Percentiles rank a stretch among this genome's conserved stretches.
Evolutionary conservation across 2,329 filamentous ascomycete species (phyloP).

Genomic region (Cladosporium halotolerans): DNA sequence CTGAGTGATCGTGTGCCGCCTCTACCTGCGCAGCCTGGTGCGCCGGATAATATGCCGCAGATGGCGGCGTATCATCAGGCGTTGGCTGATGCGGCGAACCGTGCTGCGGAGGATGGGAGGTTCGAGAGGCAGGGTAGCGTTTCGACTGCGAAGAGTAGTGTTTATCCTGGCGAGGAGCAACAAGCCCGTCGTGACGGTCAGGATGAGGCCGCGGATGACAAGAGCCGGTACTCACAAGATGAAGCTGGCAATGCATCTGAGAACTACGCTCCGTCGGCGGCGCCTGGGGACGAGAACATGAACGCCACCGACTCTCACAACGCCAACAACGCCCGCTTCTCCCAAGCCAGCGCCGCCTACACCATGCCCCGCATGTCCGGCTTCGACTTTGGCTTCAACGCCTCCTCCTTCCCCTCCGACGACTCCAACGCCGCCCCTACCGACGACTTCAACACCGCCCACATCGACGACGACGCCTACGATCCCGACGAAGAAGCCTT

Average conservation of each 20-base stretch:
- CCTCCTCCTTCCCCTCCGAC: conserved; percentile 21
- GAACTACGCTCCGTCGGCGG: background rate
- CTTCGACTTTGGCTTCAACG: conserved; percentile 37
- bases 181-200: conserved; percentile 3
- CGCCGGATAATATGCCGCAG: conserved; percentile 45
- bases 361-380: conserved; percentile 23
- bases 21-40: conserved; percentile 41
- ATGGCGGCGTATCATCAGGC: conserved; percentile 75
- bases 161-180: conserved; percentile 18
- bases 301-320: background rate
- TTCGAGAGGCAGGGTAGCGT: conserved; percentile 57
- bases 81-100: conserved; percentile 71
- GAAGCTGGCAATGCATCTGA: background rate
- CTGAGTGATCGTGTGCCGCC: conserved; percentile 40
- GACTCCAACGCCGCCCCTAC: conserved; percentile 20
- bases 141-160: conserved; percentile 22
- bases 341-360: conserved; percentile 16
- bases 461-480: conserved; percentile 51
- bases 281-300: background rate
- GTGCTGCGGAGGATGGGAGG: conserved; percentile 68
- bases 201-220: conserved; percentile 10
- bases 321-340: conserved; percentile 12
- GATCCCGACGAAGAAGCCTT: conserved; percentile 68
- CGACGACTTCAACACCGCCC: conserved; percentile 46
- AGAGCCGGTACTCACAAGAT: conserved; percentile 12